Percentiles rank a stretch among this genome's conserved stretches.
Conservation (phyloP, 2,329 filamentous ascomycete species). For the Metarhizium sp. region DNA sequence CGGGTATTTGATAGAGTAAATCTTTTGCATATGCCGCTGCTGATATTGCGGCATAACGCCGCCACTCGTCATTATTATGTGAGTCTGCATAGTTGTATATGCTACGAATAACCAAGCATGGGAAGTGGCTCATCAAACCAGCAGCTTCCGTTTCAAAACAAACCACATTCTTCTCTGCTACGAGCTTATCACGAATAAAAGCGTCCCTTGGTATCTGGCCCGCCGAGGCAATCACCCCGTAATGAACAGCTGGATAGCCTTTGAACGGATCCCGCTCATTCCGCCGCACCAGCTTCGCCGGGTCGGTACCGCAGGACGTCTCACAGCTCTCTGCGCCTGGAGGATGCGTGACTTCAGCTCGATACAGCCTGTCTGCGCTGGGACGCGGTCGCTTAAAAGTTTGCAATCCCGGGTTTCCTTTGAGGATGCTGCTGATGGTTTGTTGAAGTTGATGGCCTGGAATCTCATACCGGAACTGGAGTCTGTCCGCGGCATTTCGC, state of each 20-base stretch:
- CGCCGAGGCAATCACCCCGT: slow-evolving; percentile 9
- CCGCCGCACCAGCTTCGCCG: not conserved
- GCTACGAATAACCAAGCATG: slow-evolving; percentile 23
- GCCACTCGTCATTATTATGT: slow-evolving; percentile 22
- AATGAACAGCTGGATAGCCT: slow-evolving; percentile 10
- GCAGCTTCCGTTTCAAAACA: slow-evolving; percentile 21
- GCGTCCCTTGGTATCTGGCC: not conserved
- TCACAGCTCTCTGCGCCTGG: not conserved
- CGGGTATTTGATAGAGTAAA: slow-evolving; percentile 10
- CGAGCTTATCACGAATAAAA: slow-evolving; percentile 15
- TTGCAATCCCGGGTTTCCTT: not conserved
- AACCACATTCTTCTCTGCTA: not conserved
- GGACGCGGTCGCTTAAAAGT: slow-evolving; percentile 2
- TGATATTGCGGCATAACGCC: slow-evolving; percentile 18
- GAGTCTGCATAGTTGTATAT: slow-evolving; percentile 27
- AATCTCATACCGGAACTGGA: not conserved
- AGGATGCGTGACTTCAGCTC: slow-evolving; percentile 3
- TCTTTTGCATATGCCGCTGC: slow-evolving; percentile 21
- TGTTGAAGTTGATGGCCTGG: slow-evolving; percentile 8
- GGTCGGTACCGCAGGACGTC: not conserved
- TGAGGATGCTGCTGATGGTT: not conserved
- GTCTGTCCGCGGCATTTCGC: slow-evolving; percentile 4
- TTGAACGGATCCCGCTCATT: not conserved
- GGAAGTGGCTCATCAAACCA: slow-evolving; percentile 18
- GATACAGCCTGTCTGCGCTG: slow-evolving; percentile 4